Conservation (phyloP, 257 asterid species). For the Apocynum venetum region DNA sequence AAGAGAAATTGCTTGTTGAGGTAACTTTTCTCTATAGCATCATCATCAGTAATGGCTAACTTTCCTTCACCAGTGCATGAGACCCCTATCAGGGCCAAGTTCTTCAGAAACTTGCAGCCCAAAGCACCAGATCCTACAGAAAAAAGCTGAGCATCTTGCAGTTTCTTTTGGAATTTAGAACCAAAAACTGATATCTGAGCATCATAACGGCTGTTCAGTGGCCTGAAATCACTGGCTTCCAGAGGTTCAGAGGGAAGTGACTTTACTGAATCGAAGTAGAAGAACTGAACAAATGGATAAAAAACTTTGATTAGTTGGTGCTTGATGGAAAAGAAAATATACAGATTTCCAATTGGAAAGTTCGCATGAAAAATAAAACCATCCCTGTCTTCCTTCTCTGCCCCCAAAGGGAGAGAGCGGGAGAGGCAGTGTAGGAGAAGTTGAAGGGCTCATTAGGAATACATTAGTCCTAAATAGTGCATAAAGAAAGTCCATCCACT, state of each 20-base stretch:
- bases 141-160: conserved; percentile 75
- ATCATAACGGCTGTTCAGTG: conserved; percentile 85
- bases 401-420: neutral
- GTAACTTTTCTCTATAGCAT: conserved; percentile 92
- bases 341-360: neutral
- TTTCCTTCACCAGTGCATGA: conserved; percentile 73
- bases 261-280: conserved; percentile 85
- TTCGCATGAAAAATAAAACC: neutral
- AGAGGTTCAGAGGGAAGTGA: conserved; percentile 79
- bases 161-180: conserved; percentile 70
- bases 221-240: conserved; percentile 64
- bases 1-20: conserved; percentile 92
- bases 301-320: neutral
- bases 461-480: neutral
- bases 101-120: conserved; percentile 90
- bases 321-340: too few relatives aligned
- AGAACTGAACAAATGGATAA: conserved; percentile 53
- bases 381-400: neutral
- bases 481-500: neutral
- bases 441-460: neutral
- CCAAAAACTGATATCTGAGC: conserved; percentile 95
- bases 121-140: conserved; percentile 95
- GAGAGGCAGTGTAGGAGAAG: neutral
- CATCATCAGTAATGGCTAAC: conserved; percentile 81
- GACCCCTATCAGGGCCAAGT: conserved; percentile 90